Evolutionary conservation across 2,329 filamentous ascomycete species (phyloP), one percentile per base, ranked within the genome.

Genomic region (Rhynchosporium secalis): DNA sequence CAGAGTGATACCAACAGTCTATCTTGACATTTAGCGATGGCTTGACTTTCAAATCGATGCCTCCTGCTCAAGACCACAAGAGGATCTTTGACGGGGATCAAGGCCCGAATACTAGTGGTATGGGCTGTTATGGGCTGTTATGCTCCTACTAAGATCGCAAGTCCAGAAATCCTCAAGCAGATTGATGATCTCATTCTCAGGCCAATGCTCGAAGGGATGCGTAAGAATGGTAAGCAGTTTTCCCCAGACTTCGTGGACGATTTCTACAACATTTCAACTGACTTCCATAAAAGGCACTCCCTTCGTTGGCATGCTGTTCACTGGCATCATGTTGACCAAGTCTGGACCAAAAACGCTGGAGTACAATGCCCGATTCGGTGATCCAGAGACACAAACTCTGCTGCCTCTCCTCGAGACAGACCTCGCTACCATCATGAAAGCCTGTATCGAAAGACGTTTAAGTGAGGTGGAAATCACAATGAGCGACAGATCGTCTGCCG

Each of bases 41-140:
- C 57, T 88, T 90, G 74, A 89, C 88, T 0, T 90, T 96, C 74
- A 84, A 86, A 73, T 92, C 89, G 8, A 81, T 98, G 8, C 94
- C 94, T 4, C 88, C 95, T 1, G 94, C 94, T 2, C 95, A 99
- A 76, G 95, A 98, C 75, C 95, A 99, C 81, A 98, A 99, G 83
- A 86, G 92, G 65, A 92, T 96, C 66, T 90, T 90, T 58, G 95
- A 99, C 72, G 91, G 90, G 58, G 94, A 98, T 73, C 82, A 85
- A 55, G 95, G 95, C 1, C 91, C 92, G 41, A 98, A 98, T 78
- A 98, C 95, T 2, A 94, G 94, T 63, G 95, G 95, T 41, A 98
- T 98, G 95, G 95, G 95, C 56, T 96, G 92, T 74, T 41, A 98
- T 98, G 95, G 95, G 95, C 56, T 96, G 92, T 74, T 98, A 98